Evolutionary conservation across 1,139 yeast genomes (phyloP).

Genomic region (Magnusiomyces sp.): DNA sequence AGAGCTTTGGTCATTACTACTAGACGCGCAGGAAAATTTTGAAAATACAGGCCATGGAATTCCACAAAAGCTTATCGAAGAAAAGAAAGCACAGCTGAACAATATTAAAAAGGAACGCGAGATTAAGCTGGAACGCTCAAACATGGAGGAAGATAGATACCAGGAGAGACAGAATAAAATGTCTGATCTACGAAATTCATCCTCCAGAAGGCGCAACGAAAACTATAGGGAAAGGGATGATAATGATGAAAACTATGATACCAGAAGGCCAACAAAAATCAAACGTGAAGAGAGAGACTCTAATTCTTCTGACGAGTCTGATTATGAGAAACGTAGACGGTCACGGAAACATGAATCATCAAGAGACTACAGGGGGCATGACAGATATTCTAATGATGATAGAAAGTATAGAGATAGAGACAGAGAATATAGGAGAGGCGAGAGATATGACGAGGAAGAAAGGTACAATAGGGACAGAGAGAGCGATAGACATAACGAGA

Average conservation of each 20-base stretch:
- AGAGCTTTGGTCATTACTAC: slow-evolving; percentile 23
- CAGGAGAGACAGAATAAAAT: too few species aligned
- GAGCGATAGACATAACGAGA: neutral
- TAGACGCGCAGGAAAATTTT: slow-evolving; percentile 21
- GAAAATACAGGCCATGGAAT: slow-evolving; percentile 17
- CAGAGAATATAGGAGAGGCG: neutral
- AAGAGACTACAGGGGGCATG: too few species aligned
- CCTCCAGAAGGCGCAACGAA: too few species aligned
- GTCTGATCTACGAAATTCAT: too few species aligned
- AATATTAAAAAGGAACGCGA: slow-evolving; percentile 4
- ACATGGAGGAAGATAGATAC: too few species aligned
- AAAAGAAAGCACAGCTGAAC: slow-evolving; percentile 18
- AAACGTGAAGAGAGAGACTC: neutral
- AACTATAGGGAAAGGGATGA: too few species aligned
- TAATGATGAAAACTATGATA: too few species aligned
- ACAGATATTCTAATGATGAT: neutral
- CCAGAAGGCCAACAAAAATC: neutral
- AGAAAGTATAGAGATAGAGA: neutral
- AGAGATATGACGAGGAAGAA: neutral
- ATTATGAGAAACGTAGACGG: too few species aligned
- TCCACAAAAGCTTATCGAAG: slow-evolving; percentile 20
- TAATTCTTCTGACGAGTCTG: too few species aligned
- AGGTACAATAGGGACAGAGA: neutral
- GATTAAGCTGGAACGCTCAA: neutral
- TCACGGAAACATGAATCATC: too few species aligned